Evolutionary conservation across 2,329 filamentous ascomycete species (phyloP), one percentile per base, ranked within the genome.

Genomic region (Fusarium liriodendri): DNA sequence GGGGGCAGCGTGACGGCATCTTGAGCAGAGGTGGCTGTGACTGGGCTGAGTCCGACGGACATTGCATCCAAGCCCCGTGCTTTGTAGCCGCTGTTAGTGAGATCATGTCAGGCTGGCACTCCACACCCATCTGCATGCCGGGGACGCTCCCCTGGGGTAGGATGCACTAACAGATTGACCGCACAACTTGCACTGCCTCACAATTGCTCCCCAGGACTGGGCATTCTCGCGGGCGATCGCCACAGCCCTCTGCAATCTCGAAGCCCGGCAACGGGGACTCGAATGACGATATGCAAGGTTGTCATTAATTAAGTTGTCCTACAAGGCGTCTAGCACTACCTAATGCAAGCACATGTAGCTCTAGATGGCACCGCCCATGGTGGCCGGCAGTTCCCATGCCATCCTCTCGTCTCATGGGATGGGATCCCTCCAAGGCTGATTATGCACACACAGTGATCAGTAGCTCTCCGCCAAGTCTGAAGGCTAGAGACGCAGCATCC

Each of bases 381-480:
- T 25, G 40, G 37, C 67, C 64, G 71, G 71, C 61, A 74, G 72
- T 72, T 74, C 61, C 54, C 35, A 40, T 29, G 47, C 59, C 42
- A 22, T 64, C 47, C 64, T 66, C 35, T 54, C 18, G 27, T 54
- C 27, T 32, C 47, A 20, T 54, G 47, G 47, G 27, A 60, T 73
- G 50, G 59, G 69, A 70, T 72, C 66, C 70, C 70, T 71, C 62
- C 71, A 74, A 74, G 71, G 71, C 68, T 74, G 71, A 74, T 66
- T 50, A 42, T 74, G 52, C 58, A 74, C 57, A 57, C 57, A 64
- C 42, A 72, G 60, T 64, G 27, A 13, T 27, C 52, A 67, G 54
- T 62, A 67, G 54, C 45, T 50, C 57, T 59, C 52, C 29, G 29
- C 45, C 45, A 40, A 55, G 45, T 40, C 47, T 42, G 3, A n/a